A percentile compares a stretch with the other conserved stretches of the same genome.
Evolutionary conservation across 1,284 basidiomycete species (phyloP).

Genomic region (Pulveroboletus sp.): DNA sequence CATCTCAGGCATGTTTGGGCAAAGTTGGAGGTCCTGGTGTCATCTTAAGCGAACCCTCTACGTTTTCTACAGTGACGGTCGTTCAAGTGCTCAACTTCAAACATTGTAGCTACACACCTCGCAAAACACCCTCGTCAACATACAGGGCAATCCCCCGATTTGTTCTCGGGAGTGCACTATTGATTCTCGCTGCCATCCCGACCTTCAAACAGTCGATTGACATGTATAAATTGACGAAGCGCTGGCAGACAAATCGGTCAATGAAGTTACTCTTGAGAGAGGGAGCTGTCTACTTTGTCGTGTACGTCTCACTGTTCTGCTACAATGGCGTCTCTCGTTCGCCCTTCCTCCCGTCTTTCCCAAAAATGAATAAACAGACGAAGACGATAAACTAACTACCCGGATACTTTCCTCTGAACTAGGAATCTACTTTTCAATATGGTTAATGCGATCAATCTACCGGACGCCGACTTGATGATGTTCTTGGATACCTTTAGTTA

Average conservation of each 20-base stretch:
- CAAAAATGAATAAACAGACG: no score
- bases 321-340: background rate
- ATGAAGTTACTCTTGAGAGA: constrained; percentile 15
- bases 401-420: background rate
- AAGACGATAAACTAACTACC: background rate
- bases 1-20: constrained; percentile 1
- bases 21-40: background rate
- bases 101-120: constrained; percentile 2
- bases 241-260: constrained; percentile 11
- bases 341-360: background rate
- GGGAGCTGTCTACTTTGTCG: constrained; percentile 17
- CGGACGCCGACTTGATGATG: background rate
- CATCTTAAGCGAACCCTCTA: background rate
- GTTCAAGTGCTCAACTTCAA: background rate
- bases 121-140: background rate
- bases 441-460: background rate
- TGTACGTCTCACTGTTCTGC: constrained; percentile 10
- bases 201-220: constrained; percentile 6
- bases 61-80: constrained; percentile 2
- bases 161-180: constrained; percentile 1
- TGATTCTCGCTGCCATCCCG: constrained; percentile 11
- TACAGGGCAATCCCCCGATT: constrained; percentile 17
- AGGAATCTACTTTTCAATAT: constrained; percentile 3
- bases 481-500: constrained; percentile 5
- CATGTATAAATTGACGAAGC: constrained; percentile 15